Conservation (phyloP, 192 early-diverging fungal species). For the Coemansia sp. region DNA sequence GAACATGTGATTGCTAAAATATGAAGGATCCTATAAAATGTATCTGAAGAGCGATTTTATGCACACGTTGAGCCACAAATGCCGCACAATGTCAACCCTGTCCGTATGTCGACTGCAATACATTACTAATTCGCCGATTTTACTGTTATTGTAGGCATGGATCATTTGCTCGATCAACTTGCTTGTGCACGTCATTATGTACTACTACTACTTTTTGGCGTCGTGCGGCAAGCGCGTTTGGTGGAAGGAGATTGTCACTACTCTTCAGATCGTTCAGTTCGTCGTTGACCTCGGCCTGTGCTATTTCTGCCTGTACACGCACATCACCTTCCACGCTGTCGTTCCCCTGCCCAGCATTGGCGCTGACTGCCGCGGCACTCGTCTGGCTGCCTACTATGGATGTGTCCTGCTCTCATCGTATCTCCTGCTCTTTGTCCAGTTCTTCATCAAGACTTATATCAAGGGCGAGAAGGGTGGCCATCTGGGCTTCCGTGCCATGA, state of each 20-base stretch:
- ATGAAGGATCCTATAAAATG: neutral
- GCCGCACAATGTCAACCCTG: neutral
- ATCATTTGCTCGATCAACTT: conserved; percentile 70
- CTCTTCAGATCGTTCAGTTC: conserved; percentile 91
- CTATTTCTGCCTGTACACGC: conserved; percentile 83
- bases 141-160: conserved; percentile 41
- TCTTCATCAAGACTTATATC: conserved; percentile 81
- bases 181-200: conserved; percentile 90
- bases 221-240: conserved; percentile 76
- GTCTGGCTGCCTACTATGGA: conserved; percentile 75
- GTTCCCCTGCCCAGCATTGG: conserved; percentile 64
- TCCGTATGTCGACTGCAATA: neutral
- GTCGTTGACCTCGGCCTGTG: conserved; percentile 81
- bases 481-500: conserved; percentile 50
- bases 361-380: conserved; percentile 72
- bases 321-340: conserved; percentile 67
- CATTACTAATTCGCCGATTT: neutral
- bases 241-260: conserved; percentile 94
- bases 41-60: neutral
- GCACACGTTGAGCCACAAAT: neutral
- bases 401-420: conserved; percentile 77
- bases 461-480: conserved; percentile 52
- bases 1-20: neutral
- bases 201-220: conserved; percentile 86
- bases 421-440: conserved; percentile 85